phyloP scores from a whole-genome alignment of 345 rosid species.

The Eucalyptus melliodora region DNA sequence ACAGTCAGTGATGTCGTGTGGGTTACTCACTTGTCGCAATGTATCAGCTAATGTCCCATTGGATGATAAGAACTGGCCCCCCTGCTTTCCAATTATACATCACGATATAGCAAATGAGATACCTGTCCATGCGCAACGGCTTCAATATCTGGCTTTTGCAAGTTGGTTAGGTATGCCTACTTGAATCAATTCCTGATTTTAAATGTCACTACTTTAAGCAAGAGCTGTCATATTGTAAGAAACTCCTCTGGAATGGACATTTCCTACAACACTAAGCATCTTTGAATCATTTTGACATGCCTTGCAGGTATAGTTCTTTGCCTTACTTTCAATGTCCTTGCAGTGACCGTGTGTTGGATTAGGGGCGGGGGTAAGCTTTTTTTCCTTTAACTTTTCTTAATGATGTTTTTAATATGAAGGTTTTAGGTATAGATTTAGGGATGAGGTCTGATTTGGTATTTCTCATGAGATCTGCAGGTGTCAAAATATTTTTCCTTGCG shows the following conservation, averaged over 20 bases:
- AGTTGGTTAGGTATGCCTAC: constrained; percentile 83
- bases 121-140: constrained; percentile 88
- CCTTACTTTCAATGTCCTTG: constrained; percentile 73
- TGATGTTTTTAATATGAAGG: neutral
- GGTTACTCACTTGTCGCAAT: neutral
- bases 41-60: constrained; percentile 61
- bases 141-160: constrained; percentile 95
- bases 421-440: neutral
- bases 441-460: neutral
- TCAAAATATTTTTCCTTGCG: constrained; percentile 86
- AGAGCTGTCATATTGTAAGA: neutral
- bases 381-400: neutral
- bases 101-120: constrained; percentile 96
- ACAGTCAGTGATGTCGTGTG: neutral
- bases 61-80: constrained; percentile 91
- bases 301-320: constrained; percentile 82
- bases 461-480: constrained; percentile 28
- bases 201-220: neutral
- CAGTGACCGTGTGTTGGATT: constrained; percentile 81
- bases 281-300: neutral
- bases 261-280: neutral
- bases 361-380: constrained; percentile 81
- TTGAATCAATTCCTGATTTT: neutral
- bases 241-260: neutral
- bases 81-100: constrained; percentile 88